Percentiles rank a stretch among this genome's conserved stretches.
Conservation (phyloP, 345 rosid genomes). For the Salix arbutifolia region DNA sequence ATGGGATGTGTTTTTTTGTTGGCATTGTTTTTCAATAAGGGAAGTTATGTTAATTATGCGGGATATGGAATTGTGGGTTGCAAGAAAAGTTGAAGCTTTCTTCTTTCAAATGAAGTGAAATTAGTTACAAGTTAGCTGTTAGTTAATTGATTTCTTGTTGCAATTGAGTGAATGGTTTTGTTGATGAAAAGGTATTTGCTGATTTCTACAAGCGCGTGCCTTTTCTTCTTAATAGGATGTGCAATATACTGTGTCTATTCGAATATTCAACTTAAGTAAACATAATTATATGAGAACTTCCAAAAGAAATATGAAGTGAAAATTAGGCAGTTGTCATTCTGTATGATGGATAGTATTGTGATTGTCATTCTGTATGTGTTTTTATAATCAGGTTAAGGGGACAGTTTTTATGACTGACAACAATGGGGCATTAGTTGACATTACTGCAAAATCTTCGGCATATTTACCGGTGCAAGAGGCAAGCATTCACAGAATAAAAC, state of each 20-base stretch:
- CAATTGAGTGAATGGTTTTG: not conserved
- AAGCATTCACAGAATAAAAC: slow-evolving; percentile 62
- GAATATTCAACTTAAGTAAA: not conserved
- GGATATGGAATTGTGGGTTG: not conserved
- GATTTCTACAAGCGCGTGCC: not conserved
- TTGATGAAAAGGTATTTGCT: not conserved
- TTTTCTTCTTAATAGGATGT: not conserved
- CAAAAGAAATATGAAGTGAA: not conserved
- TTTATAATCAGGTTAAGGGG: slow-evolving; percentile 63
- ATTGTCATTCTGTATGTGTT: not conserved
- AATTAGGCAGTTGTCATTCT: not conserved
- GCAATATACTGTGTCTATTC: not conserved
- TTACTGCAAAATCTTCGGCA: slow-evolving; percentile 81
- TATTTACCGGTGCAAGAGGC: slow-evolving; percentile 79
- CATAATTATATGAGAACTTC: not conserved
- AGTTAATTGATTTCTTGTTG: not conserved
- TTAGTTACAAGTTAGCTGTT: not conserved
- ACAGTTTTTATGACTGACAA: slow-evolving; percentile 67
- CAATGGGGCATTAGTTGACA: slow-evolving; percentile 80
- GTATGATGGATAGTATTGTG: not conserved
- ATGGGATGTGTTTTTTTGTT: not conserved
- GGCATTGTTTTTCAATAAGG: not conserved
- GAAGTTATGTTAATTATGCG: not conserved
- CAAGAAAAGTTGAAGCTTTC: not conserved
- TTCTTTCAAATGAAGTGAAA: not conserved